Percentiles rank a stretch among this genome's conserved stretches.
Conservation (phyloP, 768 basidiomycete genomes). For the Lyophyllum semitale region DNA sequence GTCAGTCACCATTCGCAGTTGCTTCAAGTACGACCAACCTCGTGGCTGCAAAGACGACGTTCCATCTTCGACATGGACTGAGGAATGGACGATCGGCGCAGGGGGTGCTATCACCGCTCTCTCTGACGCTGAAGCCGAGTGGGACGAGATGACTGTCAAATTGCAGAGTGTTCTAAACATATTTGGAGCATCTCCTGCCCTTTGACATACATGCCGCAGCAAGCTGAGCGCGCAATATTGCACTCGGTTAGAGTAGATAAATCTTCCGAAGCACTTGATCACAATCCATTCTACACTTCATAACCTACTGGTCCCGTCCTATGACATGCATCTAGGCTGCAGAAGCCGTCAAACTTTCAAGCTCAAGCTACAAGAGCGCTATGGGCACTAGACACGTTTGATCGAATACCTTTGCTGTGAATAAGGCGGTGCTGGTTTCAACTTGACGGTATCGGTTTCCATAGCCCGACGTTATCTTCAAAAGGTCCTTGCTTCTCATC, state of each 20-base stretch:
- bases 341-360: too few relatives aligned
- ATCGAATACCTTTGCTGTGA: not conserved
- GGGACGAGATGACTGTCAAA: constrained; percentile 95
- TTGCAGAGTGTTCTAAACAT: constrained; percentile 73
- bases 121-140: constrained; percentile 82
- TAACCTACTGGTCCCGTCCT: too few relatives aligned
- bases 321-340: too few relatives aligned
- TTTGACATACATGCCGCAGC: not conserved
- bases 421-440: not conserved
- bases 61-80: constrained; percentile 23
- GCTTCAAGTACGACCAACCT: constrained; percentile 62
- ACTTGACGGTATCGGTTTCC: not conserved
- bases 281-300: too few relatives aligned
- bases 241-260: not conserved
- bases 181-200: constrained; percentile 45
- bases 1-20: constrained; percentile 92
- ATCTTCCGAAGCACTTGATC: not conserved
- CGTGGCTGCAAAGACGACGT: not conserved
- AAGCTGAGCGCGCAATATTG: not conserved
- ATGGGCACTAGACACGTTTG: too few relatives aligned
- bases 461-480: too few relatives aligned
- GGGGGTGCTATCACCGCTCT: constrained; percentile 97
- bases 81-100: constrained; percentile 82
- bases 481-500: not conserved
- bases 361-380: too few relatives aligned